These are phyloP conservation scores for Fusarium setosum DNA, from an alignment of 2,329 filamentous ascomycete species.

Conservation along the genomic window DNA sequence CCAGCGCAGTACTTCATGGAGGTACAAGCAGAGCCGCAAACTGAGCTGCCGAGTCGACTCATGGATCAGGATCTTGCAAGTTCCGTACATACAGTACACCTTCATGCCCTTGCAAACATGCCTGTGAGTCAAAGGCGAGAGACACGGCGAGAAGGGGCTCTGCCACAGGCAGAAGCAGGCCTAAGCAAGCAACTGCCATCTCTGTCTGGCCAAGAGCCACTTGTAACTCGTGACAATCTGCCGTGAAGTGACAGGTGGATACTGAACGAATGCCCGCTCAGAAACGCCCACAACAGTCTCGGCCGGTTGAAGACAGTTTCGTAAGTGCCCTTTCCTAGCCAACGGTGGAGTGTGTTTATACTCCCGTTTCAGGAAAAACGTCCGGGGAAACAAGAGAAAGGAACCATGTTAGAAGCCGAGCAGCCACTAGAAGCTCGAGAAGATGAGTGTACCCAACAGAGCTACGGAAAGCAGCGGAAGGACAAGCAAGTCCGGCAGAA, in stretches of 20 bases:
- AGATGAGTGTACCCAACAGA: slow-evolving; percentile 13
- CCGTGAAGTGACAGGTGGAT: slow-evolving; percentile 28
- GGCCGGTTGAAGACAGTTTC: slow-evolving; percentile 5
- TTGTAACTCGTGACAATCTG: slow-evolving; percentile 26
- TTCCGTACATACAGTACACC: slow-evolving; percentile 8
- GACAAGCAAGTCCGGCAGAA: not conserved
- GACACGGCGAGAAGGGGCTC: slow-evolving; percentile 22
- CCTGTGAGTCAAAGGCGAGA: slow-evolving; percentile 29
- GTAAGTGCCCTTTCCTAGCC: not conserved
- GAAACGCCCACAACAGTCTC: slow-evolving; percentile 11
- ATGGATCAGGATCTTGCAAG: slow-evolving; percentile 3
- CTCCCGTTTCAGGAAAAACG: slow-evolving; percentile 20
- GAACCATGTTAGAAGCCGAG: slow-evolving; percentile 3
- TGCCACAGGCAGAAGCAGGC: slow-evolving; percentile 39
- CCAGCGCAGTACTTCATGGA: slow-evolving; percentile 12
- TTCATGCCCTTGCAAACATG: not conserved
- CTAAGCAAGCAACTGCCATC: slow-evolving; percentile 21
- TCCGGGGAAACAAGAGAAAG: slow-evolving; percentile 3
- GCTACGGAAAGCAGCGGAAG: not conserved
- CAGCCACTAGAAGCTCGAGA: not conserved
- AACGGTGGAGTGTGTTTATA: slow-evolving; percentile 19
- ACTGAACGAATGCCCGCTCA: slow-evolving; percentile 29
- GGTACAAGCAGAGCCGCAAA: slow-evolving; percentile 35
- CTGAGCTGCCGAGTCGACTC: slow-evolving; percentile 18
- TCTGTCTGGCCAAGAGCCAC: slow-evolving; percentile 20